A percentile compares a stretch with the other conserved stretches of the same genome.
Conservation (phyloP, 208 protist species). For the Crithidia expoeki region DNA sequence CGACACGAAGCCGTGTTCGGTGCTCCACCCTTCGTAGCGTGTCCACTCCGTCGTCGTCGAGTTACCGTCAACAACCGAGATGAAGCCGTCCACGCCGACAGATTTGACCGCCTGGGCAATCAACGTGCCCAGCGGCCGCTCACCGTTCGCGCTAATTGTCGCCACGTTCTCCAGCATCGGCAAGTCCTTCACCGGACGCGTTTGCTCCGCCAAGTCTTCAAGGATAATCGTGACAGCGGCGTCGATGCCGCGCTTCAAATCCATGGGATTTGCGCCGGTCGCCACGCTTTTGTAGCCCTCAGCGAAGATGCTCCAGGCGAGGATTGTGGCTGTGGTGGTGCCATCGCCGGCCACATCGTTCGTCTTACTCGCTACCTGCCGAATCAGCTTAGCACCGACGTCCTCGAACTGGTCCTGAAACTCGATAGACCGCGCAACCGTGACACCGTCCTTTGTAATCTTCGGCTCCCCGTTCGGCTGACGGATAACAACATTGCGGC, state of each 20-base stretch:
- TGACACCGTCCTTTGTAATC: slow-evolving; percentile 99
- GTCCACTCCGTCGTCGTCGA: slow-evolving; percentile 96
- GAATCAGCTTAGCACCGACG: slow-evolving; percentile 97
- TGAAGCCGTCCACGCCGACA: slow-evolving; percentile 99
- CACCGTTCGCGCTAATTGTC: slow-evolving; percentile 99
- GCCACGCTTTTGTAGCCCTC: slow-evolving; percentile 99
- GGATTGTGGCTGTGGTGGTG: slow-evolving; percentile 99
- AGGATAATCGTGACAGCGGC: slow-evolving; percentile 92
- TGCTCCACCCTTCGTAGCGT: slow-evolving; percentile 97
- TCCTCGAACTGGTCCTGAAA: slow-evolving; percentile 98
- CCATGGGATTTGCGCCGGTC: slow-evolving; percentile 99
- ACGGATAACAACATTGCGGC: slow-evolving; percentile 98
- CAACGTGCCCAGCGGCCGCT: slow-evolving; percentile 96
- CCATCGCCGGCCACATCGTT: slow-evolving; percentile 99
- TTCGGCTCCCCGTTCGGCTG: slow-evolving; percentile 97
- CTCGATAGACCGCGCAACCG: slow-evolving; percentile 99
- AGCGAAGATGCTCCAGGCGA: slow-evolving; percentile 98
- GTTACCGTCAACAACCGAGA: slow-evolving; percentile 99
- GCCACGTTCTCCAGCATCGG: slow-evolving; percentile 95
- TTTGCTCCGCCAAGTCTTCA: slow-evolving; percentile 90
- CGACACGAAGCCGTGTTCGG: slow-evolving; percentile 98
- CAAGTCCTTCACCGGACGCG: slow-evolving; percentile 95
- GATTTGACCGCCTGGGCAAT: slow-evolving; percentile 98
- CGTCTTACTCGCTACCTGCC: slow-evolving; percentile 96
- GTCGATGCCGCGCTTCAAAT: slow-evolving; percentile 99